Evolutionary conservation across 2,329 filamentous ascomycete genomes (phyloP), one percentile per base, ranked within the genome.

Genomic region (Akanthomyces uredinophilus): DNA sequence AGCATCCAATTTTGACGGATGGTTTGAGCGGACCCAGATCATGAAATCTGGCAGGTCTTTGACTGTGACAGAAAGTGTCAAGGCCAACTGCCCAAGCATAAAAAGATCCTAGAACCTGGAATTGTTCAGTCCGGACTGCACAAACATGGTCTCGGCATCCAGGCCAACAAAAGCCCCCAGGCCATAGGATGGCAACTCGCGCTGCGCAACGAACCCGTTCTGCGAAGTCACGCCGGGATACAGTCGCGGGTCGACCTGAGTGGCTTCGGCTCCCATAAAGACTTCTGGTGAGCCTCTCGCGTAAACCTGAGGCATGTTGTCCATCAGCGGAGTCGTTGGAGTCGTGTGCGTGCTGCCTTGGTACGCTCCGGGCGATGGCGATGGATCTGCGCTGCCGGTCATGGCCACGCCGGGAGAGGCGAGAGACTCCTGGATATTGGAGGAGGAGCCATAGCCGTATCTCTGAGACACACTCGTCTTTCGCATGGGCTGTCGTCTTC

Each of bases 261-360:
- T 55, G 18, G 41, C 53, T 20, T 55, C 53, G 11, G 53, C 53
- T 20, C 53, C 53, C 53, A 55, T 55, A 44, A 55, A 55, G 11
- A 55, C 39, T 39, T 55, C 53, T 10, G 41, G 41, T 5, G 53
- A 55, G 24, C 24, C 39, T 29, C 53, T 20, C 5, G 53, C 37
- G 5, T 44, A 55, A 14, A 55, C 37, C 16, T 54, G 52, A 16
- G 37, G 22, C 53, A 55, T 44, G 10, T 5, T 24, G 1, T 55
- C 53, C 5, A 39, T 39, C 39, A 55, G 7, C 5, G 53, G 11
- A 20, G 53, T 55, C n/a, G 37, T 10, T 10, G 53, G 39, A 22
- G 53, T 32, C 16, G 24, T 44, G 22, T 54, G 37, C 5, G 29
- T 18, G 18, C 39, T 14, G 39, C 39, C 39, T n/a, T 24, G 18